Percentiles rank a stretch among this genome's conserved stretches.
Conservation (phyloP, 2,329 filamentous ascomycete species). For the Zarea fungicola region DNA sequence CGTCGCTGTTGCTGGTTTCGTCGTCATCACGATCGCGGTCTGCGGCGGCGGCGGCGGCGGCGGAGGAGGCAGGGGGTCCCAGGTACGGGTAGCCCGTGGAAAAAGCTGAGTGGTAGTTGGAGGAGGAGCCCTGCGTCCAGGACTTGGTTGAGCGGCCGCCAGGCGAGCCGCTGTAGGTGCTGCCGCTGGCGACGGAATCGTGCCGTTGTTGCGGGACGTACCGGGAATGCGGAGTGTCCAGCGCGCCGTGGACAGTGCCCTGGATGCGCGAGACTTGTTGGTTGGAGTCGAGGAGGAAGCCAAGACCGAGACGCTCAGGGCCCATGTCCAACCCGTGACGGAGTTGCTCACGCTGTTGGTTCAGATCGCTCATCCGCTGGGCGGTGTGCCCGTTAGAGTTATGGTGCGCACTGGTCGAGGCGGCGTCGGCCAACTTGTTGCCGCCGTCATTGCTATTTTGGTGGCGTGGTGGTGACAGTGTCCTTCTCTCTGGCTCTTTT, state of each 20-base stretch:
- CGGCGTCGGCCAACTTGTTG: not conserved
- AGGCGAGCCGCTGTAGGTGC: not conserved
- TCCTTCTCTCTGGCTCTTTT: constrained; percentile 16
- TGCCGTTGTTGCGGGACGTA: not conserved
- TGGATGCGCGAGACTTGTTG: constrained; percentile 50
- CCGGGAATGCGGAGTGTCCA: constrained; percentile 28
- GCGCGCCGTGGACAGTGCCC: constrained; percentile 42
- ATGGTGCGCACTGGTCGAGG: no score
- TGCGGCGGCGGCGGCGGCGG: not conserved
- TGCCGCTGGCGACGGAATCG: not conserved
- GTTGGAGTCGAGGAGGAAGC: constrained; percentile 63
- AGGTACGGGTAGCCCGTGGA: not conserved
- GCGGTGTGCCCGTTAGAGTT: constrained; percentile 1
- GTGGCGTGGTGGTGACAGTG: not conserved
- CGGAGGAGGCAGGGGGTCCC: not conserved
- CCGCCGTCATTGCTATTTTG: not conserved
- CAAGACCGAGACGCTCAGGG: constrained; percentile 64
- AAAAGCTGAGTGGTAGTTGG: not conserved
- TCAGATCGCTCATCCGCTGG: constrained; percentile 20
- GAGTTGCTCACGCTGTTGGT: constrained; percentile 45
- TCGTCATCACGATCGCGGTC: not conserved
- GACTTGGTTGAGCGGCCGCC: not conserved
- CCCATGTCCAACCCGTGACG: constrained; percentile 55
- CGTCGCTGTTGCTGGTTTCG: constrained; percentile 2
- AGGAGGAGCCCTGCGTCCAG: not conserved